phyloP scores from a whole-genome alignment of 2,329 filamentous ascomycete species.

The Dendrostoma leiphaemia region DNA sequence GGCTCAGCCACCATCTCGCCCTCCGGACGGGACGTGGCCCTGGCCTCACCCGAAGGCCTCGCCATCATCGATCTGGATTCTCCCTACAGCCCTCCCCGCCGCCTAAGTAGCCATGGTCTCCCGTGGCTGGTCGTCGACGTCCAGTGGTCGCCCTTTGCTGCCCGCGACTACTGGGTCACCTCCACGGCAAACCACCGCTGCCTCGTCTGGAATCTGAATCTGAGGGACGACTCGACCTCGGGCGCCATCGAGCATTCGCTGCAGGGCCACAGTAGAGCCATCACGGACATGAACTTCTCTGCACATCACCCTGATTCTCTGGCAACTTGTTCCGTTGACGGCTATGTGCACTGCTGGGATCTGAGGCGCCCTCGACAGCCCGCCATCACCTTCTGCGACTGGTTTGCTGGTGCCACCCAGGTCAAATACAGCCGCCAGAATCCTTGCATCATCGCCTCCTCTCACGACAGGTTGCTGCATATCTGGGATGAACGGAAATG shows the following conservation, averaged over 20 bases:
- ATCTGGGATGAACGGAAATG: conserved; percentile 89
- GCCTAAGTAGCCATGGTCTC: conserved; percentile 76
- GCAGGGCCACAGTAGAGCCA: conserved; percentile 78
- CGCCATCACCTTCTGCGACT: conserved; percentile 82
- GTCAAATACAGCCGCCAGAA: conserved; percentile 93
- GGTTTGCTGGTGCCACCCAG: conserved; percentile 90
- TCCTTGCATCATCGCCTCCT: conserved; percentile 82
- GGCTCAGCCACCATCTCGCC: conserved; percentile 93
- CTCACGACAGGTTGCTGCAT: conserved; percentile 82
- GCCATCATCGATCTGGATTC: conserved; percentile 91
- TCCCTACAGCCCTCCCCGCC: conserved; percentile 81
- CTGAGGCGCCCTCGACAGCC: conserved; percentile 71
- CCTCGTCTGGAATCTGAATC: conserved; percentile 87
- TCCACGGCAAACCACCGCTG: conserved; percentile 95
- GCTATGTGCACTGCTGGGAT: conserved; percentile 92
- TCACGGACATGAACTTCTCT: conserved; percentile 95
- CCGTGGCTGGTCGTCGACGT: conserved; percentile 96
- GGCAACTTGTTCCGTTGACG: conserved; percentile 89
- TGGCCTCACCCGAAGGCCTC: conserved; percentile 86
- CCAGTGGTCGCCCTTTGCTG: conserved; percentile 93
- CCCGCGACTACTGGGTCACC: conserved; percentile 87
- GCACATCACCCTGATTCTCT: conserved; percentile 87
- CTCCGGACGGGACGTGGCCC: conserved; percentile 82
- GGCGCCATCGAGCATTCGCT: conserved; percentile 82
- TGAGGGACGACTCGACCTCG: conserved; percentile 68